Evolutionary conservation across 768 basidiomycete species (phyloP), one percentile per base, ranked within the genome.

Genomic region (Tylopilus vinaceipallidus): DNA sequence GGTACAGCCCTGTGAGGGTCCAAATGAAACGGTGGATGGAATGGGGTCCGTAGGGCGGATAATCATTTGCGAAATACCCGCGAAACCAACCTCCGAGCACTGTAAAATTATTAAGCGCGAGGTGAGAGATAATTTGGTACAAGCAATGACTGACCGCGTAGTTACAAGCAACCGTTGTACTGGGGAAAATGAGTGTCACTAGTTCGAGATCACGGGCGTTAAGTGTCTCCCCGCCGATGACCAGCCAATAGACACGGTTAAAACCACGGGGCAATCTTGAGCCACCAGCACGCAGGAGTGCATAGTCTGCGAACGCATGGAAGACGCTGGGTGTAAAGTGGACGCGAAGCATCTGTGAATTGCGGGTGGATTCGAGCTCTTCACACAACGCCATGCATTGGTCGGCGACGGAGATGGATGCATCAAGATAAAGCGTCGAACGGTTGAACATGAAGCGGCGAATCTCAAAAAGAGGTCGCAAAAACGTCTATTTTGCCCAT

Each of bases 391-490:
- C 42, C 36, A 37, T 19, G 24, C 54, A 55, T 33, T 55, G 54
- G 10, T 42, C 47, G 27, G 19, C 38, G 26, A 55, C 54, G 7
- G 54, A 55, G 7, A 14, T 9, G 12, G 54, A 55, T 2, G 42
- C 36, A 33, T 55, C 54, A 12, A 55, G 34, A 29, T 55, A 51
- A 14, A 56, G 41, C 11, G 54, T 56, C 26, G 54, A 45, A 12
- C 39, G 42, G 30, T 56, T 56, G 53, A 55, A 56, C 54, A 55
- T 55, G 43, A 55, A 56, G 27, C 54, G 54, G 19, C 54, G 54
- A 29, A 55, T 56, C 17, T 55, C 54, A 30, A 55, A 55, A 36
- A 56, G 54, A 22, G 54, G 54, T 24, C 54, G 47, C 34, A 55
- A 45, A 6, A 55, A 55, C 8, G 54, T 56, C 54, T 55, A 19